These are phyloP conservation scores for Kluyveromyces dobzhanskii DNA, from an alignment of 805 yeast genomes.

Conservation along the genomic window DNA sequence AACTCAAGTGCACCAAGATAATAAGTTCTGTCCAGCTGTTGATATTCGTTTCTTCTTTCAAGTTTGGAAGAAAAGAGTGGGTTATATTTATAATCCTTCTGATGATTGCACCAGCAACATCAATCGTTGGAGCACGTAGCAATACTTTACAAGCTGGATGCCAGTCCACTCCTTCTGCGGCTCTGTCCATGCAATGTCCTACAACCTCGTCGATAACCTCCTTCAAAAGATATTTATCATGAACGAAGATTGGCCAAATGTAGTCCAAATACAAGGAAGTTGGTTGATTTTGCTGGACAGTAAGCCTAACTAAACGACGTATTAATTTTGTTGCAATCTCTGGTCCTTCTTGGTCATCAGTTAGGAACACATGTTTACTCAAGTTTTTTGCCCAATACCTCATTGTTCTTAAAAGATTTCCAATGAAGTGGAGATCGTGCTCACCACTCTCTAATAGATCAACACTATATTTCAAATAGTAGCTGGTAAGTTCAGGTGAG, in stretches of 20 bases:
- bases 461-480: slow-evolving; percentile 33
- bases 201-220: slow-evolving; percentile 66
- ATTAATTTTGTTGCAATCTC: slow-evolving; percentile 53
- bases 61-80: slow-evolving; percentile 38
- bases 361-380: slow-evolving; percentile 45
- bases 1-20: slow-evolving; percentile 54
- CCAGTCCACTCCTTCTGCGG: slow-evolving; percentile 70
- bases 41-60: slow-evolving; percentile 34
- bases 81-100: slow-evolving; percentile 48
- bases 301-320: slow-evolving; percentile 51
- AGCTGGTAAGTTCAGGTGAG: slow-evolving; percentile 52
- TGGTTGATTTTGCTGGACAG: slow-evolving; percentile 40
- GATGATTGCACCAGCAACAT: slow-evolving; percentile 58
- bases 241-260: slow-evolving; percentile 59
- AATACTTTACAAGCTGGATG: slow-evolving; percentile 52
- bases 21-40: slow-evolving; percentile 64
- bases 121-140: slow-evolving; percentile 60
- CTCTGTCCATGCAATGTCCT: slow-evolving; percentile 64
- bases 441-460: slow-evolving; percentile 19
- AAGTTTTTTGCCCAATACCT: slow-evolving; percentile 73
- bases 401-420: slow-evolving; percentile 24
- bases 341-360: slow-evolving; percentile 50
- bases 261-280: slow-evolving; percentile 48
- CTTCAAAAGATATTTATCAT: slow-evolving; percentile 50
- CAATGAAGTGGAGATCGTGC: slow-evolving; percentile 16